Evolutionary conservation across 257 asterid species (phyloP).

Genomic region (Forsythia viridissima): DNA sequence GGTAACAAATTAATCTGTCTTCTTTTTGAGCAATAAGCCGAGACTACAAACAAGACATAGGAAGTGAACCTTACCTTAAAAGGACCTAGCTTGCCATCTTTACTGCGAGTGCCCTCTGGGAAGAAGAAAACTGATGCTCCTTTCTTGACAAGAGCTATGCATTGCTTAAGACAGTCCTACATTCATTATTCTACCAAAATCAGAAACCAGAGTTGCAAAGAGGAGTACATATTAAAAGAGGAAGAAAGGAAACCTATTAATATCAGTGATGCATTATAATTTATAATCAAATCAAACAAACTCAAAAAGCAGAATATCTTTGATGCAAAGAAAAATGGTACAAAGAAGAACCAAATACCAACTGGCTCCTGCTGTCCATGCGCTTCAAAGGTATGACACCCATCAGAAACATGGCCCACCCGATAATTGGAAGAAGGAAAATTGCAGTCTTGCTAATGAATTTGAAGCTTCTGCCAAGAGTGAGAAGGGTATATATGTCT

Average conservation of each 20-base stretch:
- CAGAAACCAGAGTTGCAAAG: conserved; percentile 4
- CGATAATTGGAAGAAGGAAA: conserved; percentile 85
- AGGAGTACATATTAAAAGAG: neutral
- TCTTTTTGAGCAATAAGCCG: conserved; percentile 12
- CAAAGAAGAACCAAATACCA: conserved; percentile 47
- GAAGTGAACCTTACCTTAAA: conserved; percentile 64
- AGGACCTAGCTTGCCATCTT: conserved; percentile 75
- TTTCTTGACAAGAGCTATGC: conserved; percentile 76
- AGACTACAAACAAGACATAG: conserved; percentile 2
- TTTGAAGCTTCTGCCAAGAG: conserved; percentile 87
- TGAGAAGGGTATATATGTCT: conserved; percentile 87
- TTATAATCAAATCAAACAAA: neutral
- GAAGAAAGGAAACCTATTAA: neutral
- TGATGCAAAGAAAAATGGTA: conserved; percentile 13
- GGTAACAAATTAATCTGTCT: conserved; percentile 1
- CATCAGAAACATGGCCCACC: conserved; percentile 96
- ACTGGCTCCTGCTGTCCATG: conserved; percentile 91
- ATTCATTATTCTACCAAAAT: conserved; percentile 15
- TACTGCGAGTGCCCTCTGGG: conserved; percentile 97
- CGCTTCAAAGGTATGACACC: conserved; percentile 94
- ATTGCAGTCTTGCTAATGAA: conserved; percentile 95
- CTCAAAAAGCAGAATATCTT: conserved; percentile 9
- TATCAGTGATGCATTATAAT: neutral
- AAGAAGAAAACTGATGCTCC: conserved; percentile 96
- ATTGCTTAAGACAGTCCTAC: conserved; percentile 88